phyloP scores from a whole-genome alignment of 306 rosid species.

The Aeschynomene evenia region DNA sequence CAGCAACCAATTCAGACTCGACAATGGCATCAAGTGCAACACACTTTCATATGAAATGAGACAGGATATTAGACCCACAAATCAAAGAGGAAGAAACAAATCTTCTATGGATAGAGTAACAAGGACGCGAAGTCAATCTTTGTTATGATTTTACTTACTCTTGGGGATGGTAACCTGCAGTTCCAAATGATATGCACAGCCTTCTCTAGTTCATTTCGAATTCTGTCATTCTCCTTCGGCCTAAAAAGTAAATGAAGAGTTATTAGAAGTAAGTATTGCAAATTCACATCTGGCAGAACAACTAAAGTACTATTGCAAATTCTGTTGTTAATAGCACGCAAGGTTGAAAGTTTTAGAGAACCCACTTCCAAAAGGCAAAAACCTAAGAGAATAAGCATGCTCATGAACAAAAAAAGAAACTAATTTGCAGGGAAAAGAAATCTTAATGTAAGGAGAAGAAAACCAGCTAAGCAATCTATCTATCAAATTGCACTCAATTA shows the following conservation, averaged over 20 bases:
- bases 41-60: constrained; percentile 50
- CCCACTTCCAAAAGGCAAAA: constrained; percentile 9
- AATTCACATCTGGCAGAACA: not conserved
- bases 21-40: constrained; percentile 86
- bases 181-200: constrained; percentile 92
- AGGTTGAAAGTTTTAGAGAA: not conserved
- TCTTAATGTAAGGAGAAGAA: not conserved
- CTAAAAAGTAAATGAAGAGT: constrained; percentile 35
- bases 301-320: not conserved
- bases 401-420: not conserved
- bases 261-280: not conserved
- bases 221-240: constrained; percentile 80
- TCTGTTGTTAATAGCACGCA: not conserved
- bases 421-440: constrained; percentile 1
- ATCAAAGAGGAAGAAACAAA: not conserved
- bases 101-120: not conserved
- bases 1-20: constrained; percentile 70
- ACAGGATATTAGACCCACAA: not conserved
- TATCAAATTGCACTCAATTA: not conserved
- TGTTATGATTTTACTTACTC: constrained; percentile 52
- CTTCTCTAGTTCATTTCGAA: constrained; percentile 64
- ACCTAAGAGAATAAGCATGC: not conserved
- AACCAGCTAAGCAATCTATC: not conserved
- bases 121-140: constrained; percentile 5
- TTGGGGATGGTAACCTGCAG: constrained; percentile 89